A percentile compares a stretch with the other conserved stretches of the same genome.
These are phyloP conservation scores for Chalciporus piperatus DNA, from an alignment of 768 basidiomycete species.

Conservation along the genomic window DNA sequence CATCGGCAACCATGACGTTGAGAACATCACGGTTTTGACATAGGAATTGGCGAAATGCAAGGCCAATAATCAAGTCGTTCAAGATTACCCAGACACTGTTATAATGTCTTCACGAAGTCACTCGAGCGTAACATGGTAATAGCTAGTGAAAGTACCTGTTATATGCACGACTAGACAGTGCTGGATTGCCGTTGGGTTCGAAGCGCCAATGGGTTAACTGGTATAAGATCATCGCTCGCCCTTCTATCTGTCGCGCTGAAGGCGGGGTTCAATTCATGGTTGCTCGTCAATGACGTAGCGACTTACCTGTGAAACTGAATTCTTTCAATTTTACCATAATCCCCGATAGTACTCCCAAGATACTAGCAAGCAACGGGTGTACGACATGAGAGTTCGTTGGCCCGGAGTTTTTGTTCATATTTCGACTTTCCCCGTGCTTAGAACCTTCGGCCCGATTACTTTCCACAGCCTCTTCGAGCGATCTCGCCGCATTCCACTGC, in stretches of 20 bases:
- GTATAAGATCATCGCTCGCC: slow-evolving; percentile 47
- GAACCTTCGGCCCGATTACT: background rate
- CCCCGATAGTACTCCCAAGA: background rate
- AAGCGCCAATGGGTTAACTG: slow-evolving; percentile 38
- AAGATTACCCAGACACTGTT: slow-evolving; percentile 88
- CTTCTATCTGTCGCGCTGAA: slow-evolving; percentile 60
- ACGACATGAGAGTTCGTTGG: background rate
- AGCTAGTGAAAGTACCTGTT: slow-evolving; percentile 50
- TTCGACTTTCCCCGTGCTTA: background rate
- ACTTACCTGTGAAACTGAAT: slow-evolving; percentile 27
- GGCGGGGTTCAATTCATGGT: background rate
- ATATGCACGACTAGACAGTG: slow-evolving; percentile 53
- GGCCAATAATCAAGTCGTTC: slow-evolving; percentile 87
- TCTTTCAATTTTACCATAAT: slow-evolving; percentile 16
- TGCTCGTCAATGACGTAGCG: background rate
- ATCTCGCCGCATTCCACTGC: slow-evolving; percentile 46
- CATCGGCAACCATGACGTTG: slow-evolving; percentile 34
- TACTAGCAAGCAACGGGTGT: background rate
- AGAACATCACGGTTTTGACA: slow-evolving; percentile 59
- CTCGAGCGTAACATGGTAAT: background rate
- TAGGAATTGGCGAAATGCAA: slow-evolving; percentile 67
- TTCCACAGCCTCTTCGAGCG: slow-evolving; percentile 31
- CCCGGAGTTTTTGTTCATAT: slow-evolving; percentile 1
- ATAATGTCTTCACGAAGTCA: slow-evolving; percentile 61
- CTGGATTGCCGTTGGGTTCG: slow-evolving; percentile 33